Base-by-base conservation (phyloP, 108 stramenopile genomes). In the Chaetoceros muelleri region DNA sequence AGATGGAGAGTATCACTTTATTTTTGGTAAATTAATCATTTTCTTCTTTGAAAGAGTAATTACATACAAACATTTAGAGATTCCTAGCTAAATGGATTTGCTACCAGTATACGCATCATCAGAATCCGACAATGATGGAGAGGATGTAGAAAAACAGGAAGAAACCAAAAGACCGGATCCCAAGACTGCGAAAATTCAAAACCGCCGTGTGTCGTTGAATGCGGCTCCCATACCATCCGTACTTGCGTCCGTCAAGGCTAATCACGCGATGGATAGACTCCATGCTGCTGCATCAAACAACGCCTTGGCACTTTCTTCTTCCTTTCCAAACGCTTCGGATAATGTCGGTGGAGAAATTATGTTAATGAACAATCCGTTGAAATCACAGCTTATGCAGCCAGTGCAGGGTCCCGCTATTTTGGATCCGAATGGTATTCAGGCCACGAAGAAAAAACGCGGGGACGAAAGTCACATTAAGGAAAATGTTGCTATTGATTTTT, bases 401-500 rank as follows among this genome's bases (percentile, higher is more conserved):
- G 28, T 77, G 5, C 76, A 81, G 62, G 80, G 80, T 47, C 80
- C 80, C 3, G 57, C 48, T 18, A 31, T 28, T 3, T 48, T 66
- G 50, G 75, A 76, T 59, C 67, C 75, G 1, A 1, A 57, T 44
- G 34, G 30, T 19, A 48, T 45, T 44, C 30, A 65, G 65, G 46
- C 3, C 8, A 24, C 44, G 44, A 48, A 13, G 62, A 57, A 49
- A 8, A 3, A n/a, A 48, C 27, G 45, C 26, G 2, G 48, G 26
- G 17, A 45, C 58, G 47, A 45, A 55, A 59, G 60, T 2, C 58
- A 64, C 24, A 55, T 67, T 31, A 58, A 76, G 51, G 60, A 66
- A 18, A 80, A 89, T 63, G 66, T 74, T 1, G 61, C 50, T 2
- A 56, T 82, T 29, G 86, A 92, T 56, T 60, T 63, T 19, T 62